Evolutionary conservation across 2,329 filamentous ascomycete genomes (phyloP), one percentile per base, ranked within the genome.

Genomic region (Stachybotrys chartarum): DNA sequence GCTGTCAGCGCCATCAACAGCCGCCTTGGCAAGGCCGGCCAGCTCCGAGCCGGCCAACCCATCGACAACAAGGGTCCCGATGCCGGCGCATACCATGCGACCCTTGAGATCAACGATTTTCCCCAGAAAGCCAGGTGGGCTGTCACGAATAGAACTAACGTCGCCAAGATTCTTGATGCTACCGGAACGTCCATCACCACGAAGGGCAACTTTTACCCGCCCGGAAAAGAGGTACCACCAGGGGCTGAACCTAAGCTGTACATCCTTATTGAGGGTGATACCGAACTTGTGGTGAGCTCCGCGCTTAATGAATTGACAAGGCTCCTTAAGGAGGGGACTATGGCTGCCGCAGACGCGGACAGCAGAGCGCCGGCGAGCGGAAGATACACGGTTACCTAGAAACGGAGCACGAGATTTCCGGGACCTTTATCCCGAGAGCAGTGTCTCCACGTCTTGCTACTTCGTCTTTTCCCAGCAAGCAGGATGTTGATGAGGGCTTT

Each of bases 1-100:
- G 93, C 93, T 6, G 91, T 94, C 63, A 91, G 87, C 63, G 88
- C 87, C 70, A 96, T 99, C 74, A 92, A 96, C 70, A 87, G 86
- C 58, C 91, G 94, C 61, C 81, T 99, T 45, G 93, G 90, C 66
- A 90, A 91, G 63, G 90, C 91, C 39, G 92, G 92, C 42, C 88
- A 94, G 68, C 86, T 97, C 64, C 88, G 94, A 57, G 88, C 90
- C 5, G 94, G 94, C 14, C 92, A 96, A 58, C 91, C 94, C 7
- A 95, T 97, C 68, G 94, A 99, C 76, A 99, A 99, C 76, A 97
- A 97, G 72, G 94, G 94, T 1, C 94, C 94, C 1, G 94, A 99
- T 71, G 94, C 94, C 3, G 94, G 94, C 53, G 91, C 92, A 0
- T 99, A 91, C 80, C 94, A 99, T 70, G 92, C 94, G 16, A 97